phyloP scores from a whole-genome alignment of 148 eudicot species.

The Selenicereus undatus region DNA sequence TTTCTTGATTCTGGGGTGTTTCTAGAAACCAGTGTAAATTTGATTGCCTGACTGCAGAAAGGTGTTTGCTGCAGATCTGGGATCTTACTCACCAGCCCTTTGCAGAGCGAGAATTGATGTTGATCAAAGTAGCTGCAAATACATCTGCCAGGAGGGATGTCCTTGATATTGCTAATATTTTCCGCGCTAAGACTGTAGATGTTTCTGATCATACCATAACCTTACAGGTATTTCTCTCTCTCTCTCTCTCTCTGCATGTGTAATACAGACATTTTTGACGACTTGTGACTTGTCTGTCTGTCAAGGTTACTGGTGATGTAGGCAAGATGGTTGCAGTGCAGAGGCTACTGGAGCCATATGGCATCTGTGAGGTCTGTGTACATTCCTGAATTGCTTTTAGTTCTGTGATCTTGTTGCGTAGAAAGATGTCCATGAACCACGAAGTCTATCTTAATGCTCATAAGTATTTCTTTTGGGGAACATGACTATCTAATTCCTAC shows the following conservation, averaged over 20 bases:
- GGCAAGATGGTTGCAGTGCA: conserved; percentile 89
- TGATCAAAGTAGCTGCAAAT: conserved; percentile 87
- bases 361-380: conserved; percentile 89
- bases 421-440: background rate
- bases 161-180: conserved; percentile 84
- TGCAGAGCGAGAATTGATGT: conserved; percentile 91
- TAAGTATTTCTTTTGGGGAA: no score
- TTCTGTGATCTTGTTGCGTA: background rate
- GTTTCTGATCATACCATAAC: conserved; percentile 96
- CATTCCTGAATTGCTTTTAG: background rate
- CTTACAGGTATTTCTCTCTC: conserved; percentile 50
- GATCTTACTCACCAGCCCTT: conserved; percentile 84
- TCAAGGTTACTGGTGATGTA: conserved; percentile 78
- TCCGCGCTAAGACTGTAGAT: conserved; percentile 95
- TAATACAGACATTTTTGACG: conserved; percentile 1
- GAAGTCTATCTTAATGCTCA: background rate
- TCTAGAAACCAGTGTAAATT: background rate
- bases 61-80: conserved; percentile 49
- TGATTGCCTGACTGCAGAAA: background rate
- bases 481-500: no score
- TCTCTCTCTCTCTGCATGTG: background rate
- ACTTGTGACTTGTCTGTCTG: conserved; percentile 6
- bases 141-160: conserved; percentile 83
- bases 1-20: background rate
- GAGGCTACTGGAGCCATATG: conserved; percentile 80